A percentile compares a stretch with the other conserved stretches of the same genome.
Conservation (phyloP, 139 green algal species). For the Dunaliella primolecta region DNA sequence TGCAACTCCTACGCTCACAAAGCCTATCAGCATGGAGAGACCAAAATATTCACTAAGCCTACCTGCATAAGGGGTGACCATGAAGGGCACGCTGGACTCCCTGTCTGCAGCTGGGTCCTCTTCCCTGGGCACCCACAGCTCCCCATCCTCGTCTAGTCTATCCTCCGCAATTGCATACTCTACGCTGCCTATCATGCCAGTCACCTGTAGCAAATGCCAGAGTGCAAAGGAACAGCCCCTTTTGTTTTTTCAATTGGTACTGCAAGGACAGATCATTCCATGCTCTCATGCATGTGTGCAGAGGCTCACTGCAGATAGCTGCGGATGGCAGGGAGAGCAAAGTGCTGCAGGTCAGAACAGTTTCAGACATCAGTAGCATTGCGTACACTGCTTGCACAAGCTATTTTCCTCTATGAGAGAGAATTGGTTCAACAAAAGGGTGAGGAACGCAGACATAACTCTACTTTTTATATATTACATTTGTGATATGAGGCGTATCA, state of each 20-base stretch:
- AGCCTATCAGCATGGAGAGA: too few species aligned
- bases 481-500: too few species aligned
- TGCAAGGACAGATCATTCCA: not conserved
- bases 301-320: not conserved
- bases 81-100: constrained; percentile 69
- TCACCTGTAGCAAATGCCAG: constrained; percentile 8
- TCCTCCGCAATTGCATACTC: constrained; percentile 71
- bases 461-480: too few species aligned
- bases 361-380: too few species aligned
- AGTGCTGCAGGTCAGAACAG: too few species aligned
- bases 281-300: not conserved
- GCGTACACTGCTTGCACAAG: too few species aligned
- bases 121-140: constrained; percentile 67
- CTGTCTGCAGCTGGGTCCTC: constrained; percentile 61
- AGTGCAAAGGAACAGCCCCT: not conserved
- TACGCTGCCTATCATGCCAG: constrained; percentile 68
- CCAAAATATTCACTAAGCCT: not conserved
- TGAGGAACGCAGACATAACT: too few species aligned
- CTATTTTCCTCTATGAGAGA: too few species aligned
- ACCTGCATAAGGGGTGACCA: constrained; percentile 65
- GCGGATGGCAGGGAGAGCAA: too few species aligned
- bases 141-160: constrained; percentile 61
- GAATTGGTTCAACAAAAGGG: too few species aligned
- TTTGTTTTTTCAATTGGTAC: too few species aligned
- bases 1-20: too few species aligned